A percentile compares a stretch with the other conserved stretches of the same genome.
Conservation (phyloP, 2,329 filamentous ascomycete genomes). For the Achaetomium macrosporum region DNA sequence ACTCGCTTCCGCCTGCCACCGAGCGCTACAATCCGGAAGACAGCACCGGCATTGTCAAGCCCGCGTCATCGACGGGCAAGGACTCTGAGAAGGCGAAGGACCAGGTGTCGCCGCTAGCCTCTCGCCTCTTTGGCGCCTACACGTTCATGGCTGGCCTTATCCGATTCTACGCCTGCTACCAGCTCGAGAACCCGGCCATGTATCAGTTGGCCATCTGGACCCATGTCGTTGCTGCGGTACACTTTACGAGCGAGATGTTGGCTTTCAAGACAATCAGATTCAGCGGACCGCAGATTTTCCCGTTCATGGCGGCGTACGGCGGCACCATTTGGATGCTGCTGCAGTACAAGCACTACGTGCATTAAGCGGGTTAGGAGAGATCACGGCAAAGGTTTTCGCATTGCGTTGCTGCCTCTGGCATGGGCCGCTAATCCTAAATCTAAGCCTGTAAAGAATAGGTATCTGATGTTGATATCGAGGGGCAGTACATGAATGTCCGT, state of each 20-base stretch:
- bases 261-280: slow-evolving; percentile 70
- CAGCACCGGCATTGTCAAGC: slow-evolving; percentile 46
- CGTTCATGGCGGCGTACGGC: slow-evolving; percentile 41
- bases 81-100: slow-evolving; percentile 43
- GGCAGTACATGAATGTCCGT: too few relatives aligned
- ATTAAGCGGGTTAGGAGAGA: slow-evolving; percentile 26
- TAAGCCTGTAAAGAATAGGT: not conserved
- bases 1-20: slow-evolving; percentile 37
- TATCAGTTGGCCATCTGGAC: slow-evolving; percentile 81
- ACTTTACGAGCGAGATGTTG: slow-evolving; percentile 77
- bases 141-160: slow-evolving; percentile 73
- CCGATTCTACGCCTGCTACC: slow-evolving; percentile 76
- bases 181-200: slow-evolving; percentile 64
- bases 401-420: not conserved
- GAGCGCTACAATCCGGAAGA: slow-evolving; percentile 46
- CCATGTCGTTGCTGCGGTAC: slow-evolving; percentile 68
- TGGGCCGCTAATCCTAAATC: not conserved
- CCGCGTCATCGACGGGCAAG: slow-evolving; percentile 38
- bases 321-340: slow-evolving; percentile 55
- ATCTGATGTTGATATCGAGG: slow-evolving; percentile 9
- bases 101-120: slow-evolving; percentile 68
- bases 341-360: slow-evolving; percentile 67
- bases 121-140: slow-evolving; percentile 82
- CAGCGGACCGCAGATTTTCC: slow-evolving; percentile 50
- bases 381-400: not conserved